These are phyloP conservation scores for Tetracladium setigerum DNA, from an alignment of 495 filamentous ascomycete species.

Conservation along the genomic window DNA sequence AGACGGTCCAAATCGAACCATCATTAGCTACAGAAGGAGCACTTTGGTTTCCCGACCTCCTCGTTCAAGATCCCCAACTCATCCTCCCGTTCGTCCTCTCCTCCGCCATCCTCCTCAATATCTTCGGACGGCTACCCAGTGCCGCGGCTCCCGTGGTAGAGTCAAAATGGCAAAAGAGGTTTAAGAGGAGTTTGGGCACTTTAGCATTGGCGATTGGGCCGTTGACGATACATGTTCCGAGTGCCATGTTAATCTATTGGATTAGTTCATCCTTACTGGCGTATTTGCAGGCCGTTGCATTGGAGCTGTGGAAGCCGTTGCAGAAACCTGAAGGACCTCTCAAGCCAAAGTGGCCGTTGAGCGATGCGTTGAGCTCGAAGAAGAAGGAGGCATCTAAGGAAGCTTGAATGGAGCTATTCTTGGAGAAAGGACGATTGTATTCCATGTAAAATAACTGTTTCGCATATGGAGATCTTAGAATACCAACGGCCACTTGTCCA, in stretches of 20 bases:
- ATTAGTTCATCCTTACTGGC: constrained; percentile 37
- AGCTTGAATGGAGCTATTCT: no score
- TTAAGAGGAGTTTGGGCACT: constrained; percentile 30
- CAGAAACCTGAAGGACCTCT: constrained; percentile 19
- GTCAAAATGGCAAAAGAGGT: constrained; percentile 15
- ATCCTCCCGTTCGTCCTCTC: constrained; percentile 56
- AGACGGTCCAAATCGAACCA: constrained; percentile 33
- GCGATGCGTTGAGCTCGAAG: constrained; percentile 1
- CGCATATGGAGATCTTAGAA: no score
- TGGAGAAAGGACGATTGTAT: no score
- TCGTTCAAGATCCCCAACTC: constrained; percentile 59
- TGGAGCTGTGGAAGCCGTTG: constrained; percentile 23
- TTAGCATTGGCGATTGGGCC: constrained; percentile 37
- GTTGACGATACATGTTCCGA: constrained; percentile 44
- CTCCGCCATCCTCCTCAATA: constrained; percentile 35
- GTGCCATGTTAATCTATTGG: constrained; percentile 69
- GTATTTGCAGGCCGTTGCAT: constrained; percentile 20
- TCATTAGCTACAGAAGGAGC: constrained; percentile 59
- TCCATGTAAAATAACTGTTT: no score
- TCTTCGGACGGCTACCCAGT: constrained; percentile 17
- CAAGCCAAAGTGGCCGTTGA: constrained; percentile 17
- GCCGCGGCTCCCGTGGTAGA: constrained; percentile 1
- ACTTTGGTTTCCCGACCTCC: constrained; percentile 76
- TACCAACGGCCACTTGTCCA: no score
- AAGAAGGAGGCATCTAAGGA: no score